A percentile compares a stretch with the other conserved stretches of the same genome.
Conservation (phyloP, 139 green algal genomes). For the Ulvella scutata region DNA sequence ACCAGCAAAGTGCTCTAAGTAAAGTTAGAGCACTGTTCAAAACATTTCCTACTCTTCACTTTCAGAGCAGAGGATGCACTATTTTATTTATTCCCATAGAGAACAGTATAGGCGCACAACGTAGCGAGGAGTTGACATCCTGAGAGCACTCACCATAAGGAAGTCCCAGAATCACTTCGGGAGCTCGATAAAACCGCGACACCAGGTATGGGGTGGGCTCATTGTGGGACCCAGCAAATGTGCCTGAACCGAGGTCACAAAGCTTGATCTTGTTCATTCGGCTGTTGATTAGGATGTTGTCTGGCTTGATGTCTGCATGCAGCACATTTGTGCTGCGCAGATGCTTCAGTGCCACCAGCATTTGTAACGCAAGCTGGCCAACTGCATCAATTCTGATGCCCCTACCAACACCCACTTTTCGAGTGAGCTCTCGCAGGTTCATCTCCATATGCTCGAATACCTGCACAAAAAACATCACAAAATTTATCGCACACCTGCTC, state of each 20-base stretch:
- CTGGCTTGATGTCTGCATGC: conserved; percentile 98
- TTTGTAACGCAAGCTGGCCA: conserved; percentile 74
- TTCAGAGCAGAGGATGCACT: too few species aligned
- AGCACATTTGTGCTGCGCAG: conserved; percentile 46
- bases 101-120: too few species aligned
- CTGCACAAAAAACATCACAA: neutral
- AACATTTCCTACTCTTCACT: too few species aligned
- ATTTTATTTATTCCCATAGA: too few species aligned
- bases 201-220: conserved; percentile 95
- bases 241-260: conserved; percentile 90
- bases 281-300: conserved; percentile 97
- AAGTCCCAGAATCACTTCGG: conserved; percentile 91
- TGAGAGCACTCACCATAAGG: conserved; percentile 62
- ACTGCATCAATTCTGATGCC: conserved; percentile 86
- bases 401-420: conserved; percentile 91
- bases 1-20: too few species aligned
- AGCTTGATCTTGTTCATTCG: conserved; percentile 48
- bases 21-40: too few species aligned
- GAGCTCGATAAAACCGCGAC: conserved; percentile 88
- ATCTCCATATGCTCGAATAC: conserved; percentile 82
- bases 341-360: conserved; percentile 87
- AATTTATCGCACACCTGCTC: too few species aligned
- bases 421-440: conserved; percentile 83
- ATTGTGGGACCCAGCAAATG: conserved; percentile 81
- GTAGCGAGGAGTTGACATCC: too few species aligned